Conservation (phyloP, 2,329 filamentous ascomycete species). For the Colletotrichum gloeosporioides region DNA sequence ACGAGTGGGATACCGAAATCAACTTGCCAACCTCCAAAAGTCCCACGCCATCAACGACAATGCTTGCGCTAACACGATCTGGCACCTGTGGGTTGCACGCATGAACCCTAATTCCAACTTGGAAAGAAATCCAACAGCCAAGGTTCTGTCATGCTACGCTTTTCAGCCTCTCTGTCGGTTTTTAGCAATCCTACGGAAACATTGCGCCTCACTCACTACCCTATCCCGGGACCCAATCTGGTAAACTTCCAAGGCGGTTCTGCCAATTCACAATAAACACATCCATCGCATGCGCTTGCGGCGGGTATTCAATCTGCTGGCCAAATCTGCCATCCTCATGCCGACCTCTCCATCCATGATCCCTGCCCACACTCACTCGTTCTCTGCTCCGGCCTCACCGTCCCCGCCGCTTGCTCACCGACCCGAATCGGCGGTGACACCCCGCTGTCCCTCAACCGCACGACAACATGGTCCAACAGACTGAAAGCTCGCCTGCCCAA, state of each 20-base stretch:
- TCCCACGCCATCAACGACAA: neutral
- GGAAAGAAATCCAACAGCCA: neutral
- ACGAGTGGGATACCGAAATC: neutral
- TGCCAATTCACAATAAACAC: neutral
- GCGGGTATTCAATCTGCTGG: neutral
- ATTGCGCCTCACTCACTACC: neutral
- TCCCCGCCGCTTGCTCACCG: neutral
- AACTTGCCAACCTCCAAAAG: neutral
- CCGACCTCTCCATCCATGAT: neutral
- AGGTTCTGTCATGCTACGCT: neutral
- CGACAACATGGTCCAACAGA: neutral
- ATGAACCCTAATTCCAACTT: neutral
- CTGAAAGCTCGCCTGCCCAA: neutral
- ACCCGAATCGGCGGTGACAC: slow-evolving; percentile 2
- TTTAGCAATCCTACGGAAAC: neutral
- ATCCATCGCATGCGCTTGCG: neutral
- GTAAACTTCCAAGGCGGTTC: neutral
- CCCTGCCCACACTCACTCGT: neutral
- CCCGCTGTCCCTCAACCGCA: neutral
- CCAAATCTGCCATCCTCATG: neutral
- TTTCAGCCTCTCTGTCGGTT: neutral
- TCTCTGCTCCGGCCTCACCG: neutral
- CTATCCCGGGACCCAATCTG: neutral
- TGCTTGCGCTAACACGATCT: neutral
- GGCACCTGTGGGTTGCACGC: neutral